phyloP scores from a whole-genome alignment of 1,284 basidiomycete species.

The Leccinum angustisporum region DNA sequence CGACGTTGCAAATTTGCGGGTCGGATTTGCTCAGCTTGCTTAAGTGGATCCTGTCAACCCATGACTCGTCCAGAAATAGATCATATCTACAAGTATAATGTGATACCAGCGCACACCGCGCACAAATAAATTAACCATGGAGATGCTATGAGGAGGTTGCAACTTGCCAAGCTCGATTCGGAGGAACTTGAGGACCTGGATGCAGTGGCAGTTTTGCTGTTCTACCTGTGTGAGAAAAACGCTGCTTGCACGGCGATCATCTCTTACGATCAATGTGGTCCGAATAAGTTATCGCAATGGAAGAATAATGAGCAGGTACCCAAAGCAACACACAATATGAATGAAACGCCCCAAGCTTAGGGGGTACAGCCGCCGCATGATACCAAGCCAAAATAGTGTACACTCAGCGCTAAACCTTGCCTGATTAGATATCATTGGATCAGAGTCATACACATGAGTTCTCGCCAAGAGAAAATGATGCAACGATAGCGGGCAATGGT shows the following conservation, averaged over 20 bases:
- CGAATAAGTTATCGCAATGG: neutral
- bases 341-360: neutral
- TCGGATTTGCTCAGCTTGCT: constrained; percentile 26
- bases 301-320: neutral
- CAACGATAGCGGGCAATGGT: neutral
- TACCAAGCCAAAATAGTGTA: too few species aligned
- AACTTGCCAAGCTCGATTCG: neutral
- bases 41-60: neutral
- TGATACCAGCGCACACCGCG: neutral
- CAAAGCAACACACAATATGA: neutral
- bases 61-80: neutral
- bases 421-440: too few species aligned
- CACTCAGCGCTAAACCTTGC: too few species aligned
- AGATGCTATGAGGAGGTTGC: neutral
- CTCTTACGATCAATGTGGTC: neutral
- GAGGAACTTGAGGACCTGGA: neutral
- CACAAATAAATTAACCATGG: neutral
- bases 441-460: neutral
- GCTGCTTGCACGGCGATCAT: neutral
- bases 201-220: neutral
- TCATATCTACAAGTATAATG: neutral
- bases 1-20: constrained; percentile 13
- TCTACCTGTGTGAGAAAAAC: neutral
- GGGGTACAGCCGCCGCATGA: too few species aligned
- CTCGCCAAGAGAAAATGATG: neutral